Evolutionary conservation across 441 rosid species (phyloP).

Genomic region (Brassica hybrid): DNA sequence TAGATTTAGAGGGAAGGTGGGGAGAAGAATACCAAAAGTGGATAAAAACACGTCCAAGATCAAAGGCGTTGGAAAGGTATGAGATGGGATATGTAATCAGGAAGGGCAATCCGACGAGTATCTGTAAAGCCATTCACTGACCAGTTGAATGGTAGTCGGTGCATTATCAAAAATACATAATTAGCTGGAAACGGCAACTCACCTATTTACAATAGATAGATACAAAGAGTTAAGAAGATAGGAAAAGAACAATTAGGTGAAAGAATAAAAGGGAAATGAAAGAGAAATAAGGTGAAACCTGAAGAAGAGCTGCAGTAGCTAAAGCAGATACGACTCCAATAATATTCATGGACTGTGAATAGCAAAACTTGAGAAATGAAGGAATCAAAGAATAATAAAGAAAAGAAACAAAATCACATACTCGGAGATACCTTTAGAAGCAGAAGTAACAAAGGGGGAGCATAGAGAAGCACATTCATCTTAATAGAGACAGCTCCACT

Average conservation of each 20-base stretch:
- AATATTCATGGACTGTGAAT: conserved; percentile 70
- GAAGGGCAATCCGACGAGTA: conserved; percentile 86
- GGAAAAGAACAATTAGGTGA: conserved; percentile 15
- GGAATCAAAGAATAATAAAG: conserved; percentile 10
- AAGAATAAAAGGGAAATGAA: not conserved
- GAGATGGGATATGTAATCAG: conserved; percentile 64
- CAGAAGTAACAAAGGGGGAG: conserved; percentile 82
- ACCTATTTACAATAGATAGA: conserved; percentile 49
- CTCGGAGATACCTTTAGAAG: conserved; percentile 61
- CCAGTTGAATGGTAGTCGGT: conserved; percentile 44
- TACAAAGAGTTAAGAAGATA: conserved; percentile 35
- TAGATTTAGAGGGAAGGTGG: not conserved
- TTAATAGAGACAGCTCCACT: conserved; percentile 84
- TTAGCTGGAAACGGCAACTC: conserved; percentile 54
- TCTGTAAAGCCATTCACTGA: conserved; percentile 68
- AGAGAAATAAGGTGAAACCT: conserved; percentile 56
- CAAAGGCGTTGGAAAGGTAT: conserved; percentile 84
- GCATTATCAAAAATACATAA: conserved; percentile 41
- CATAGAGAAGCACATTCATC: conserved; percentile 94
- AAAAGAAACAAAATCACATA: not conserved
- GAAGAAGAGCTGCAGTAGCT: conserved; percentile 88
- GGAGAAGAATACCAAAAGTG: conserved; percentile 76
- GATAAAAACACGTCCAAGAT: conserved; percentile 94
- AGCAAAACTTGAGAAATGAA: conserved; percentile 31
- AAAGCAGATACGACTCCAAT: conserved; percentile 74